Conservation (phyloP, 2,329 filamentous ascomycete genomes). For the Nigrospora sphaerica region DNA sequence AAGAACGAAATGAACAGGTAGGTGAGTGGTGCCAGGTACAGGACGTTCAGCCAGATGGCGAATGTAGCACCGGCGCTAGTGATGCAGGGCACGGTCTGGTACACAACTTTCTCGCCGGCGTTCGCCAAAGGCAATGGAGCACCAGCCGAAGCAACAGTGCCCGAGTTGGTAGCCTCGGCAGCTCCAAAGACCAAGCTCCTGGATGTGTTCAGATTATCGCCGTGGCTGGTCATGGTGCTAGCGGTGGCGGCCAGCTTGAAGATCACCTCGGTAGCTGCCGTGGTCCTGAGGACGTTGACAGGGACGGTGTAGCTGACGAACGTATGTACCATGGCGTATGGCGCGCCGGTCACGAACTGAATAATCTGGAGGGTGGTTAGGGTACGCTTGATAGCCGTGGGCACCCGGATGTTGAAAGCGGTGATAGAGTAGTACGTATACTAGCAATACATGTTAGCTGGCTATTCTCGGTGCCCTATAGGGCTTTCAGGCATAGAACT, state of each 20-base stretch:
- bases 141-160: constrained; percentile 27
- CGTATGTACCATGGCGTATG: constrained; percentile 72
- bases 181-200: constrained; percentile 44
- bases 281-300: constrained; percentile 33
- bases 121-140: too few relatives aligned
- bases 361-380: constrained; percentile 86
- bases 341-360: constrained; percentile 78
- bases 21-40: constrained; percentile 79
- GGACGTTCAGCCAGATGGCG: constrained; percentile 79
- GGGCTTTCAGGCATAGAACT: constrained; percentile 29
- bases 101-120: constrained; percentile 37
- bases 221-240: constrained; percentile 22
- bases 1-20: constrained; percentile 86
- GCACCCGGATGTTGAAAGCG: constrained; percentile 70
- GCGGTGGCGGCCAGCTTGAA: constrained; percentile 19
- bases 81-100: constrained; percentile 64
- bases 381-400: constrained; percentile 70
- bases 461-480: too few relatives aligned
- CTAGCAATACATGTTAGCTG: too few relatives aligned
- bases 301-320: constrained; percentile 79
- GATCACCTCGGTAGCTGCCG: constrained; percentile 17
- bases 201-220: constrained; percentile 34
- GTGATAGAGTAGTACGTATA: constrained; percentile 92
- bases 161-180: constrained; percentile 36
- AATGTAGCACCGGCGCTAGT: constrained; percentile 78